Percentiles rank a stretch among this genome's conserved stretches.
phyloP scores from a whole-genome alignment of 2,329 filamentous ascomycete species.

The Cladosporium sp. region DNA sequence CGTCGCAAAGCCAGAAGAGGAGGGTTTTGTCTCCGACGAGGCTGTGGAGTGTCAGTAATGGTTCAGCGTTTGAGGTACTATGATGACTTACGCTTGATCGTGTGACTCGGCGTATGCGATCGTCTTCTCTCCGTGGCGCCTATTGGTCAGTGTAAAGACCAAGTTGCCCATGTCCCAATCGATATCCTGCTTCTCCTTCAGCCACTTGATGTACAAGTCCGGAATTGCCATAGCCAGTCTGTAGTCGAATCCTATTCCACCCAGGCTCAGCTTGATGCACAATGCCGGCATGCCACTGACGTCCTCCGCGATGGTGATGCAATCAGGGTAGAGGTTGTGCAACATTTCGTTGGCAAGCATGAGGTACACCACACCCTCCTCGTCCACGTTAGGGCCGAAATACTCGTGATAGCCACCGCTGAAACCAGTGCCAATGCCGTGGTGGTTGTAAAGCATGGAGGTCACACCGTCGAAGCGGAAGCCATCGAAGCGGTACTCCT shows the following conservation, averaged over 20 bases:
- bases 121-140: constrained; percentile 92
- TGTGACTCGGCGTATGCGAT: constrained; percentile 97
- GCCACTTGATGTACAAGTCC: constrained; percentile 97
- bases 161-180: constrained; percentile 88
- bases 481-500: constrained; percentile 92
- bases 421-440: constrained; percentile 97
- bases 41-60: constrained; percentile 42
- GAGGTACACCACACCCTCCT: constrained; percentile 89
- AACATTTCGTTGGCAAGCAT: constrained; percentile 97
- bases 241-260: constrained; percentile 95
- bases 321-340: constrained; percentile 78
- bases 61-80: background rate
- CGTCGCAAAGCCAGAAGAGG: constrained; percentile 97
- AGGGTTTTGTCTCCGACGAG: constrained; percentile 94
- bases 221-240: constrained; percentile 95
- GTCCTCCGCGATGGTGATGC: constrained; percentile 91
- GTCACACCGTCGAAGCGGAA: constrained; percentile 98
- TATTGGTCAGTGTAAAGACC: constrained; percentile 81
- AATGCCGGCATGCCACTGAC: constrained; percentile 98
- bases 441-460: constrained; percentile 93
- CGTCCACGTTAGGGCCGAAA: constrained; percentile 81
- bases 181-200: constrained; percentile 87
- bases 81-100: constrained; percentile 79
- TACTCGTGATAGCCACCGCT: constrained; percentile 98
- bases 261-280: constrained; percentile 75